phyloP scores from a whole-genome alignment of 306 rosid genomes.

The Inga leiocalycina region DNA sequence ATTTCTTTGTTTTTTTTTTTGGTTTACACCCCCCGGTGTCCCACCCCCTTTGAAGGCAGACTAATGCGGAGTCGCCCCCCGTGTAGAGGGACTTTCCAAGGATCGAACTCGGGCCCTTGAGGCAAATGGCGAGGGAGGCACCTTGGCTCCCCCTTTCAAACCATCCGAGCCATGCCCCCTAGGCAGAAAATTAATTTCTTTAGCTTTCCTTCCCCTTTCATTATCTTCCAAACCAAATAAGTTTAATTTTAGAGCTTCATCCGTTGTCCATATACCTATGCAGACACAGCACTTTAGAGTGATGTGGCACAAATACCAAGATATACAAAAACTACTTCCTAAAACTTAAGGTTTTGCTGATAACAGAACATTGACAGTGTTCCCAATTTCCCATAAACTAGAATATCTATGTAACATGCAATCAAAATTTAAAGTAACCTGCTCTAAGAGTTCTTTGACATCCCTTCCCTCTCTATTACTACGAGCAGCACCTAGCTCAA shows the following conservation, averaged over 20 bases:
- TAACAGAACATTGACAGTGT: constrained; percentile 1
- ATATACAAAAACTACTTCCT: background rate
- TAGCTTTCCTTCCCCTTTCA: background rate
- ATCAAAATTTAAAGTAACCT: constrained; percentile 52
- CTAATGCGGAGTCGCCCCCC: too few relatives aligned
- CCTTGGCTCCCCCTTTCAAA: too few relatives aligned
- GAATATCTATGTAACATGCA: constrained; percentile 17
- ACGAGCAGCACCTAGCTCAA: constrained; percentile 95
- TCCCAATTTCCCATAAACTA: constrained; percentile 8
- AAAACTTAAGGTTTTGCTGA: constrained; percentile 26
- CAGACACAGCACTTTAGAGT: background rate
- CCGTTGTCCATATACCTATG: constrained; percentile 8
- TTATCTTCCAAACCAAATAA: constrained; percentile 14
- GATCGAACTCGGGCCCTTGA: too few relatives aligned
- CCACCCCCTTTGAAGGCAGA: too few relatives aligned
- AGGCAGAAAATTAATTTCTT: background rate
- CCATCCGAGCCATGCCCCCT: too few relatives aligned
- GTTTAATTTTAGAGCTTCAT: constrained; percentile 19
- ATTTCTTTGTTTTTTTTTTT: too few relatives aligned
- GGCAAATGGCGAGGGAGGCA: too few relatives aligned
- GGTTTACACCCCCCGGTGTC: too few relatives aligned
- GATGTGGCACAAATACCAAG: constrained; percentile 11
- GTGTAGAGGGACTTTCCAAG: too few relatives aligned
- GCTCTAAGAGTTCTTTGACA: constrained; percentile 94
- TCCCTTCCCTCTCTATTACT: constrained; percentile 98